Conservation (phyloP, 176 grass and related monocot genomes). For the Raddia distichophylla region DNA sequence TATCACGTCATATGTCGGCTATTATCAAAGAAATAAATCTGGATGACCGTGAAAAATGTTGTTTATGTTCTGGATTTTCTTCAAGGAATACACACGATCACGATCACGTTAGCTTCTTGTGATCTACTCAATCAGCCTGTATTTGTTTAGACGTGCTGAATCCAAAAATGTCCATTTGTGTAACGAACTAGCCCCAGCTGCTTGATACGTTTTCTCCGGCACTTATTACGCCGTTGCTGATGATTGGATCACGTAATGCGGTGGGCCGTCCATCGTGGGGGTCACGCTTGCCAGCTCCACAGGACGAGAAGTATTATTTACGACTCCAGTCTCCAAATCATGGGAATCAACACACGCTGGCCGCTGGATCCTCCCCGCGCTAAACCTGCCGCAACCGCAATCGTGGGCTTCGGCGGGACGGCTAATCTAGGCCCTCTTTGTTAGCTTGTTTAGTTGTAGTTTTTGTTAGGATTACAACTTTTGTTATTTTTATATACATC, state of each 20-base stretch:
- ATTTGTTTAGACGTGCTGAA: not conserved
- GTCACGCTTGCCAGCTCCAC: not conserved
- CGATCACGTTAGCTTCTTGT: no score
- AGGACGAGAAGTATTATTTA: not conserved
- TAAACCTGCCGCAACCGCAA: not conserved
- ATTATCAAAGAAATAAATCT: conserved; percentile 1
- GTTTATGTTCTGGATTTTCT: not conserved
- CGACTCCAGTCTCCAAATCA: conserved; percentile 16
- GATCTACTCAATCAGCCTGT: not conserved
- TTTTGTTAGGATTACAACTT: no score
- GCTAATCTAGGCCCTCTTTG: no score
- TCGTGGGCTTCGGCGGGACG: not conserved
- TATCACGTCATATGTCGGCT: not conserved
- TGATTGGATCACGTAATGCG: conserved; percentile 1
- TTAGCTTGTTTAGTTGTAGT: no score
- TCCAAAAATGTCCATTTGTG: not conserved
- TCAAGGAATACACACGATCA: not conserved
- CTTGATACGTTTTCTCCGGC: not conserved
- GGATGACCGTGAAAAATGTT: not conserved
- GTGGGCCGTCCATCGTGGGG: not conserved
- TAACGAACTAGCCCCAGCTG: not conserved
- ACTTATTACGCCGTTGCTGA: not conserved
- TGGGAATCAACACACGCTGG: not conserved
- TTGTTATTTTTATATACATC: no score
- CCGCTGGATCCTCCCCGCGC: not conserved